Conservation (phyloP, 768 basidiomycete species). For the Mycena sanguinolenta region DNA sequence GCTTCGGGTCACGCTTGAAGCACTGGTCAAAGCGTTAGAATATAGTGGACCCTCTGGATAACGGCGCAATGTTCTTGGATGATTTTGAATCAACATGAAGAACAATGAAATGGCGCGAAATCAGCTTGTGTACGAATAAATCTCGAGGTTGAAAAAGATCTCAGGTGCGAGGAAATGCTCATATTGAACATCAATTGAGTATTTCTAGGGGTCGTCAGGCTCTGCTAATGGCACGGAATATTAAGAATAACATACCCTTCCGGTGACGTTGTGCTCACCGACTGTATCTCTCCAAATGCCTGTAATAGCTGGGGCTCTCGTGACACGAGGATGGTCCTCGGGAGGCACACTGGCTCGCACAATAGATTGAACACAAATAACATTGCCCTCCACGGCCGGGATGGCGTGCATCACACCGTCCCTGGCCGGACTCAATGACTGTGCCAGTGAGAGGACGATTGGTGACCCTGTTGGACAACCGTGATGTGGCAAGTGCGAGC, state of each 20-base stretch:
- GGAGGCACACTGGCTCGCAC: conserved; percentile 92
- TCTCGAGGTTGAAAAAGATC: conserved; percentile 99
- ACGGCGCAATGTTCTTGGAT: conserved; percentile 90
- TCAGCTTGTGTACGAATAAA: conserved; percentile 95
- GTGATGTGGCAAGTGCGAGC: conserved; percentile 96
- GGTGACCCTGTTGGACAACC: conserved; percentile 90
- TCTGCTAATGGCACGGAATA: neutral
- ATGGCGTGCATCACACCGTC: conserved; percentile 99
- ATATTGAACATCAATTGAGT: conserved; percentile 95
- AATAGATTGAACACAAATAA: conserved; percentile 98
- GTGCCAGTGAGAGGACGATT: conserved; percentile 96
- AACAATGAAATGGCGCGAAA: conserved; percentile 9
- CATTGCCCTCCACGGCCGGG: conserved; percentile 95
- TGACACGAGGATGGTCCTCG: conserved; percentile 93
- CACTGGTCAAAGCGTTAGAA: conserved; percentile 99
- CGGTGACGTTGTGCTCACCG: conserved; percentile 94
- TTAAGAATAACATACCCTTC: conserved; percentile 72
- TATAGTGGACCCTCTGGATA: conserved; percentile 98
- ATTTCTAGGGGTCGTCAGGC: conserved; percentile 73
- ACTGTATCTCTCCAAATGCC: conserved; percentile 93
- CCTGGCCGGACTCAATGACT: conserved; percentile 98
- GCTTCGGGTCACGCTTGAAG: conserved; percentile 94
- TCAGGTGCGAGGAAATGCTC: conserved; percentile 99
- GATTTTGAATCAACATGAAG: neutral
- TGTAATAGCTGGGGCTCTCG: conserved; percentile 96